Conservation (phyloP, 306 rosid species). For the Betula pendula region DNA sequence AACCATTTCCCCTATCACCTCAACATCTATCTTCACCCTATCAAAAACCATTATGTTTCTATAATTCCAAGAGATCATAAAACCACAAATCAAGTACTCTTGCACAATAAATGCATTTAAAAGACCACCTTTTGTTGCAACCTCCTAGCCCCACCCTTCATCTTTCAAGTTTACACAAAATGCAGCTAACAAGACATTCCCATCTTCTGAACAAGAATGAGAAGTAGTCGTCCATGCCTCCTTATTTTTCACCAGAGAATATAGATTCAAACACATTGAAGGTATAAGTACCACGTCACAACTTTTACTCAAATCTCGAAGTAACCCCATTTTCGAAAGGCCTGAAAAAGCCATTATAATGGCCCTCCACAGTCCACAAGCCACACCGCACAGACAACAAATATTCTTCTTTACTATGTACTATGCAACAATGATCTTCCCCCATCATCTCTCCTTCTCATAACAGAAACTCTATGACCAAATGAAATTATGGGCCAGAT, state of each 20-base stretch:
- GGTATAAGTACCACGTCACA: neutral
- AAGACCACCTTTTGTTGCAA: neutral
- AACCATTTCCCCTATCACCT: neutral
- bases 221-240: neutral
- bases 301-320: neutral
- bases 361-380: neutral
- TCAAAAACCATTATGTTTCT: neutral
- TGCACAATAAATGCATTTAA: neutral
- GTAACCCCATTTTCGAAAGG: neutral
- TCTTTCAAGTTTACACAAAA: neutral
- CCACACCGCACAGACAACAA: neutral
- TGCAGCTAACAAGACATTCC: neutral
- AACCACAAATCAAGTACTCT: neutral
- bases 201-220: neutral
- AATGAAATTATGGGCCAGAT: neutral
- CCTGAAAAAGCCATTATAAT: neutral
- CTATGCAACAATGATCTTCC: neutral
- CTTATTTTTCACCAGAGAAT: neutral
- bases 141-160: neutral
- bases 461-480: neutral
- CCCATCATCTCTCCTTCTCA: neutral
- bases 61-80: neutral
- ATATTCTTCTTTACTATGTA: neutral
- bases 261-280: neutral
- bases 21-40: neutral